These are phyloP conservation scores for Carpinus fangiana DNA, from an alignment of 306 rosid species.

Conservation along the genomic window DNA sequence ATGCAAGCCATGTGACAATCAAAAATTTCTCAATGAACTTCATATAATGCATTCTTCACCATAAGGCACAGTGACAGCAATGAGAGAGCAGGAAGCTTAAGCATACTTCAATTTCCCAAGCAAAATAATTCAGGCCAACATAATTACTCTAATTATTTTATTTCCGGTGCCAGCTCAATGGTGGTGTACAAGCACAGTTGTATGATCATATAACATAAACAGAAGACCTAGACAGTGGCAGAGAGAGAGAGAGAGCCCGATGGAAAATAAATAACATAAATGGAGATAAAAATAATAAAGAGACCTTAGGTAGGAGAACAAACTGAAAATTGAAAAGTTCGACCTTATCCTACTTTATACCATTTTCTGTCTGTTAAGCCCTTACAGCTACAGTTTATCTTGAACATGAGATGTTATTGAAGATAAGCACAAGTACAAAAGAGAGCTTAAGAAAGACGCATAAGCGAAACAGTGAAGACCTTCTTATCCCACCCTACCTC, in stretches of 20 bases:
- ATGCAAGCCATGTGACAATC: not conserved
- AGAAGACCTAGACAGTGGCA: not conserved
- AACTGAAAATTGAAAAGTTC: not conserved
- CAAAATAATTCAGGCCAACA: not conserved
- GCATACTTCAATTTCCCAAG: not conserved
- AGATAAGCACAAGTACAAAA: not conserved
- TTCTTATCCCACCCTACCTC: not conserved
- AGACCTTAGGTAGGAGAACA: too few relatives aligned
- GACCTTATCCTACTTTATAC: not conserved
- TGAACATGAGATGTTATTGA: not conserved
- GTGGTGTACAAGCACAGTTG: not conserved
- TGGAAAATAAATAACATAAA: not conserved
- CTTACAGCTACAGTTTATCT: not conserved
- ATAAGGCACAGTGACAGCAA: not conserved
- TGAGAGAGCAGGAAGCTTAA: not conserved
- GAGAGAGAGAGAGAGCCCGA: not conserved
- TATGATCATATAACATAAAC: slow-evolving; percentile 2
- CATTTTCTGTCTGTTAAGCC: too few relatives aligned
- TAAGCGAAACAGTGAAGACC: not conserved
- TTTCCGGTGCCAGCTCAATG: not conserved
- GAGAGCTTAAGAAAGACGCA: not conserved
- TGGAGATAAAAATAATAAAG: not conserved
- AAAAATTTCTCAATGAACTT: not conserved
- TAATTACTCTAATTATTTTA: not conserved
- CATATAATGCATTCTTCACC: not conserved